Evolutionary conservation across 2,329 filamentous ascomycete species (phyloP), one percentile per base, ranked within the genome.

Genomic region (Trichoderma koningiopsis): DNA sequence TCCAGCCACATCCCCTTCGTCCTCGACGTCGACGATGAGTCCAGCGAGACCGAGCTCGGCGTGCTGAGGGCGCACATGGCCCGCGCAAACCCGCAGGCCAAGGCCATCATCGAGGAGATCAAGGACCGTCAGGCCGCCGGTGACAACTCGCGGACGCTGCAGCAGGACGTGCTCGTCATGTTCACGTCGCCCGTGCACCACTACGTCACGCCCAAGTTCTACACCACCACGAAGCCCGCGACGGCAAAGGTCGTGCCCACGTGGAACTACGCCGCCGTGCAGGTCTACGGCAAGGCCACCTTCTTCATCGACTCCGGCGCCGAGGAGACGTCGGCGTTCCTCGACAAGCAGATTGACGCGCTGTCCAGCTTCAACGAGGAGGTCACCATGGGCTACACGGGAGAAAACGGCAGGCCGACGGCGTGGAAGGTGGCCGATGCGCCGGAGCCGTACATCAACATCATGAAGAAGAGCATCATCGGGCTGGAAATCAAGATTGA

Each of bases 151-250:
- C 14, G 37, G 31, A 69, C 57, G 35, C 77, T 84, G 24, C 77
- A 82, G 65, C 76, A 87, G 40, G 88, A 91, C 68, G 87, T 91
- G 1, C 76, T 89, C 35, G 80, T 92, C 3, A 79, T 91, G 19
- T 92, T 92, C 81, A 91, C 83, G 57, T 82, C 82, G 0, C 80
- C 84, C 0, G 76, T 81, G 0, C 85, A 91, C 47, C 87, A 89
- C 77, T 92, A 92, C 72, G 85, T 92, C 5, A 91, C 89, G 0
- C 88, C 89, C 0, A 89, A 90, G 70, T 91, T 91, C 78, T 92
- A 91, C 79, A 82, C 79, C 13, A 83, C 88, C 72, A 91, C 89
- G 1, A 92, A 91, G 75, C 89, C 88, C 0, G 75, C 74, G 0
- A 88, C 85, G 0, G 89, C 84, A 13, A 92, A 92, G 72, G 89